Evolutionary conservation across 23 red algal genomes (phyloP), one percentile per base, ranked within the genome.

Genomic region (Gracilaria vermiculophylla): DNA sequence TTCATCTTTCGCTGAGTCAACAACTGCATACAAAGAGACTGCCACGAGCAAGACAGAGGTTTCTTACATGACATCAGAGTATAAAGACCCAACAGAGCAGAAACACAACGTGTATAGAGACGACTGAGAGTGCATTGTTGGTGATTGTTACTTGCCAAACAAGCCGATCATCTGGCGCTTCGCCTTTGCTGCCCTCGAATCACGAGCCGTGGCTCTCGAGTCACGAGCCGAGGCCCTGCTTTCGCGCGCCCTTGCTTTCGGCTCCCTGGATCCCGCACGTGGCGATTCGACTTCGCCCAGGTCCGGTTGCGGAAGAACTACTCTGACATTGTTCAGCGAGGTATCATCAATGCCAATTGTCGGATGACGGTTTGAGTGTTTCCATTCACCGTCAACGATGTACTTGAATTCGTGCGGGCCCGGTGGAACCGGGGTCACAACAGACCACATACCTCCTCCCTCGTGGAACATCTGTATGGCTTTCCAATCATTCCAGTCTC

Each of bases 401-500:
- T 94, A 97, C 52, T 97, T 97, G 65, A 97, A 97, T 55, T 97
- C 95, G 52, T 97, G 95, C 4, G 90, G 87, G 39, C 95, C 95
- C 6, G 85, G 83, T 43, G 95, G 95, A 41, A 97, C 95, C 10
- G 89, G 95, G 34, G 95, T 97, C 13, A 97, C 95, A 35, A 97
- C 95, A 4, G 95, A 97, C 95, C 95, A 97, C 49, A 97, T 71
- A 57, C 95, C 95, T 44, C 85, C 90, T 28, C 78, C 78, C 67
- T 87, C 84, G 43, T 88, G 74, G 88, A 94, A 97, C 95, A 97
- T 97, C 62, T 97, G 95, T 49, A 97, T 97, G 17, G 95, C 90
- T 85, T 88, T 91, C 95, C 95, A 97, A 77, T 97, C 91, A 82
- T 94, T 97, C 95, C 95, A 97, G 64, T 97, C 95, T 27, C 95